phyloP scores from a whole-genome alignment of 257 asterid genomes.

The Jacaranda copaia region DNA sequence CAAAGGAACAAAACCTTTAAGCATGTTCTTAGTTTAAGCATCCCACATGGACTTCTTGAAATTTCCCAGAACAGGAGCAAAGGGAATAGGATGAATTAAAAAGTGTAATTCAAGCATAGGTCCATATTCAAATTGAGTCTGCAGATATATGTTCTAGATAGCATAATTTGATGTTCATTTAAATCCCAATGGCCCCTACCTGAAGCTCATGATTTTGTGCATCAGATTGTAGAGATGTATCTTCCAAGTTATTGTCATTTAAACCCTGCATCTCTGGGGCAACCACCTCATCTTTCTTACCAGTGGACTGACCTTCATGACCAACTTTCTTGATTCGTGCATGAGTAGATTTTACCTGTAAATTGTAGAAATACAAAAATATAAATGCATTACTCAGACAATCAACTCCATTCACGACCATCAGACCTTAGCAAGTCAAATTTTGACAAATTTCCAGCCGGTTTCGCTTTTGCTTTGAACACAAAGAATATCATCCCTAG shows the following conservation, averaged over 20 bases:
- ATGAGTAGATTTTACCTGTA: slow-evolving; percentile 64
- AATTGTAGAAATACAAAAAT: neutral
- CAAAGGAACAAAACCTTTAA: neutral
- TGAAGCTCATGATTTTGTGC: slow-evolving; percentile 50
- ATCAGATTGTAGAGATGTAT: slow-evolving; percentile 45
- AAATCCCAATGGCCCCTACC: slow-evolving; percentile 45
- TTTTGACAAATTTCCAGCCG: neutral
- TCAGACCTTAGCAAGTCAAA: slow-evolving; percentile 17
- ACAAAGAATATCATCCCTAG: neutral
- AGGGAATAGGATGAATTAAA: neutral
- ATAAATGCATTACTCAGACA: neutral
- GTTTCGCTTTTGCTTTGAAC: slow-evolving; percentile 10
- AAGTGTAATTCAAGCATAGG: neutral
- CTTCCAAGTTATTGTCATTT: slow-evolving; percentile 51
- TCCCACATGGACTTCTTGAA: neutral
- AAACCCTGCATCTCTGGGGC: slow-evolving; percentile 49
- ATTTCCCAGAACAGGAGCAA: neutral
- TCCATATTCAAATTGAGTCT: slow-evolving; percentile 4
- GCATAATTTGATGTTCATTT: neutral
- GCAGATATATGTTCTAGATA: neutral
- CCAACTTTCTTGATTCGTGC: slow-evolving; percentile 58
- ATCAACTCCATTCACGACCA: slow-evolving; percentile 11
- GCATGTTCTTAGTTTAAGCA: slow-evolving; percentile 17
- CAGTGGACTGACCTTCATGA: slow-evolving; percentile 57
- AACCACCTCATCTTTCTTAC: slow-evolving; percentile 58